Evolutionary conservation across 345 rosid species (phyloP).

Genomic region (Aquilaria yunnanensis): DNA sequence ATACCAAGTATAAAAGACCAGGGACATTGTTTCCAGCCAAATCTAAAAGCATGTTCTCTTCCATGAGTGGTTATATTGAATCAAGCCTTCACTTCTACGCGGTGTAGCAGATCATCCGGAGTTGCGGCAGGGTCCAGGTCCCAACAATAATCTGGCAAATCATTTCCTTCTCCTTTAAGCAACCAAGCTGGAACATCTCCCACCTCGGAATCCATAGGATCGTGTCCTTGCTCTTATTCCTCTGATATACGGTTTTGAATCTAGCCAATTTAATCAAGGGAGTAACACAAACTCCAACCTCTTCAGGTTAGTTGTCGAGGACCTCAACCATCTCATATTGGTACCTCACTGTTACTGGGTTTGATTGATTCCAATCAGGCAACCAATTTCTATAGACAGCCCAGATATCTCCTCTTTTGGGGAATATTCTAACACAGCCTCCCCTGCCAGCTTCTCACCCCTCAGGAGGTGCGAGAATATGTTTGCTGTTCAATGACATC

Average conservation of each 20-base stretch:
- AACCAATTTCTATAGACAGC: slow-evolving; percentile 95
- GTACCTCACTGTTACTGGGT: slow-evolving; percentile 78
- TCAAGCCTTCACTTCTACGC: slow-evolving; percentile 33
- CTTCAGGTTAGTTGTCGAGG: slow-evolving; percentile 84
- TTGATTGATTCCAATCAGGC: slow-evolving; percentile 66
- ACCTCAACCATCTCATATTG: slow-evolving; percentile 97
- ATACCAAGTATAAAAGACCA: too few species aligned
- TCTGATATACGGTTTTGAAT: slow-evolving; percentile 85
- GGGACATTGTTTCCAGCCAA: too few species aligned
- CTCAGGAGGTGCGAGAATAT: slow-evolving; percentile 83
- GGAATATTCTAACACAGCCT: slow-evolving; percentile 90
- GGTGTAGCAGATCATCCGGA: slow-evolving; percentile 84
- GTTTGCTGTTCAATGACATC: slow-evolving; percentile 89
- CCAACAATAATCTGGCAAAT: slow-evolving; percentile 34
- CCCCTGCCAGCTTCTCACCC: slow-evolving; percentile 95
- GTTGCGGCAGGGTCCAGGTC: slow-evolving; percentile 98
- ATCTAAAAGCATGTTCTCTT: neutral
- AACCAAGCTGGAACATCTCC: slow-evolving; percentile 94
- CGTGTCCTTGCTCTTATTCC: slow-evolving; percentile 42
- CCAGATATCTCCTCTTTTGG: slow-evolving; percentile 89
- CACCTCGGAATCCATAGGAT: slow-evolving; percentile 82
- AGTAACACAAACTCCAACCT: slow-evolving; percentile 72
- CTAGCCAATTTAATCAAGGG: slow-evolving; percentile 76
- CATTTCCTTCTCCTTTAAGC: slow-evolving; percentile 52
- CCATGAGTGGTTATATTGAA: slow-evolving; percentile 11